Conservation (phyloP, 73 alveolate genomes). For the Stentor coeruleus region DNA sequence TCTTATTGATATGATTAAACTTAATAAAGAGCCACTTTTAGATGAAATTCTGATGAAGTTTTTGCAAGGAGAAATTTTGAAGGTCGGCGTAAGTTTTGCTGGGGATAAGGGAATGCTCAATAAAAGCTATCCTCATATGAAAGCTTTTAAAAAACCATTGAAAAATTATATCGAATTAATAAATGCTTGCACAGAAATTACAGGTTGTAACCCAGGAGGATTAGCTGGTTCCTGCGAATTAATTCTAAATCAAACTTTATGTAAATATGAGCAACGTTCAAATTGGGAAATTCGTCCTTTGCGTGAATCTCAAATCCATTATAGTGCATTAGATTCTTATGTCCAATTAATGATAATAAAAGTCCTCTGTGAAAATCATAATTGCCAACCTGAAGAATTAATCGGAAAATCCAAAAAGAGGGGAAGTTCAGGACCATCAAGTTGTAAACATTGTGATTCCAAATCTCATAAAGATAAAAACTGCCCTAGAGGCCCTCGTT, state of each 20-base stretch:
- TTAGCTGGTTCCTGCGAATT: slow-evolving; percentile 57
- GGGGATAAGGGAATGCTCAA: slow-evolving; percentile 53
- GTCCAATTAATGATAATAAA: slow-evolving; percentile 25
- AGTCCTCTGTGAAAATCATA: background rate
- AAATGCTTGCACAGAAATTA: slow-evolving; percentile 40
- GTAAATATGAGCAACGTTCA: slow-evolving; percentile 79
- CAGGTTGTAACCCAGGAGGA: slow-evolving; percentile 57
- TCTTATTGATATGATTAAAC: slow-evolving; percentile 60
- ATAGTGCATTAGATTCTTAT: slow-evolving; percentile 88
- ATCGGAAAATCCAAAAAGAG: background rate
- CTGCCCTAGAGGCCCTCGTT: slow-evolving; percentile 12
- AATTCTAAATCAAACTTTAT: slow-evolving; percentile 52
- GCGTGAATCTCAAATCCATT: slow-evolving; percentile 69
- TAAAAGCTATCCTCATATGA: slow-evolving; percentile 45
- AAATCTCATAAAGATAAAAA: background rate
- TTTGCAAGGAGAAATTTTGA: slow-evolving; percentile 31
- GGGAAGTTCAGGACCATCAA: background rate
- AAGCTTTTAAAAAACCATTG: slow-evolving; percentile 37
- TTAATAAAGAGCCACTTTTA: slow-evolving; percentile 35
- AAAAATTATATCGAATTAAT: slow-evolving; percentile 48
- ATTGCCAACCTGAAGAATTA: background rate
- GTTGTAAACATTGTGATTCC: background rate
- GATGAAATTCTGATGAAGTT: slow-evolving; percentile 39
- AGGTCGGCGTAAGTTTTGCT: slow-evolving; percentile 64
- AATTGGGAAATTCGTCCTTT: slow-evolving; percentile 90